Evolutionary conservation across 768 basidiomycete genomes (phyloP).

Genomic region (Mycena haematopus): DNA sequence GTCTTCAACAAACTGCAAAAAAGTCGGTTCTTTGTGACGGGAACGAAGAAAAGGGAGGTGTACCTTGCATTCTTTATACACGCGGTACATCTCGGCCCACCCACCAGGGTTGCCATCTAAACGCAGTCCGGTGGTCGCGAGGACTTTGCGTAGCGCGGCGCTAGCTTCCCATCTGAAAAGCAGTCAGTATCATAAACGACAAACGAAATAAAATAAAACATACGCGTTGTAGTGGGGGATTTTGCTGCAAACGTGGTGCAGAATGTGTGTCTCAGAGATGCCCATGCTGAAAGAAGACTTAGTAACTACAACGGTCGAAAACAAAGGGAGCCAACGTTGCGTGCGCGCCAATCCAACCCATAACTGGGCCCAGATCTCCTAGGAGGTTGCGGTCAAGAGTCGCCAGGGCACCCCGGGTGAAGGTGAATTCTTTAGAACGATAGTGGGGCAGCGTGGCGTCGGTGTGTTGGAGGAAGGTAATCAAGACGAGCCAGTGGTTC

Average conservation of each 20-base stretch:
- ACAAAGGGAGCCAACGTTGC: slow-evolving; percentile 61
- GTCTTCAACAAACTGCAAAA: slow-evolving; percentile 84
- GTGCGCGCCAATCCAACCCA: slow-evolving; percentile 85
- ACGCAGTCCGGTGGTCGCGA: slow-evolving; percentile 65
- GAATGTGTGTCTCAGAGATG: slow-evolving; percentile 92
- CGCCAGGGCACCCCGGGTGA: slow-evolving; percentile 90
- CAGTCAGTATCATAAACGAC: slow-evolving; percentile 3
- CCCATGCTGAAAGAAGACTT: slow-evolving; percentile 44
- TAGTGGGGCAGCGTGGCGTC: slow-evolving; percentile 96
- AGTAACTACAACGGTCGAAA: background rate
- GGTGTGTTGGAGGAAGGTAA: slow-evolving; percentile 98
- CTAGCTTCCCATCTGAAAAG: slow-evolving; percentile 84
- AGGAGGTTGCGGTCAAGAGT: slow-evolving; percentile 88
- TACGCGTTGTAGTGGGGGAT: slow-evolving; percentile 94
- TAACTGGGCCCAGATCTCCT: slow-evolving; percentile 77
- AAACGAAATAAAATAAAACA: slow-evolving; percentile 31
- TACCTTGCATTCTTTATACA: slow-evolving; percentile 81
- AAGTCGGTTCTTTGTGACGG: background rate
- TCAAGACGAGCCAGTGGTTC: slow-evolving; percentile 94
- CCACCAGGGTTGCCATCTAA: slow-evolving; percentile 78
- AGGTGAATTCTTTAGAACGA: slow-evolving; percentile 94
- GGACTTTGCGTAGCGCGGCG: slow-evolving; percentile 79
- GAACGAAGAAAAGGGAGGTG: background rate
- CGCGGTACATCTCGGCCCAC: slow-evolving; percentile 81
- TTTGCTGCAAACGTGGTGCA: slow-evolving; percentile 92